Evolutionary conservation across 169 alveolate genomes (phyloP).

Genomic region (Plasmodium adleri): DNA sequence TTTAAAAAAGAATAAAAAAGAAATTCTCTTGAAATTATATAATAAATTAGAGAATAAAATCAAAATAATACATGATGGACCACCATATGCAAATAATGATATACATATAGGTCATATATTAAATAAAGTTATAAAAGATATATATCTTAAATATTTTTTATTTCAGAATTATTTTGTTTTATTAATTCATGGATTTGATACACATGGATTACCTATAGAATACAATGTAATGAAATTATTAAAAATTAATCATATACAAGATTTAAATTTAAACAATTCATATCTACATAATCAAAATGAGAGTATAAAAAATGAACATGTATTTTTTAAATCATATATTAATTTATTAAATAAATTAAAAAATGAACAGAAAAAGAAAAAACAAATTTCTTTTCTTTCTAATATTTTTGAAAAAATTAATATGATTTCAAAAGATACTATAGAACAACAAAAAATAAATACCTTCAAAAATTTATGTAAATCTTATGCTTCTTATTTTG

Average conservation of each 20-base stretch:
- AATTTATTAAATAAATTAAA: constrained; percentile 9
- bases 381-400: background rate
- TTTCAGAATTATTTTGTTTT: constrained; percentile 83
- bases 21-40: constrained; percentile 15
- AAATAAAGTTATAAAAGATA: constrained; percentile 90
- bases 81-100: constrained; percentile 92
- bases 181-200: constrained; percentile 92
- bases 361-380: constrained; percentile 19
- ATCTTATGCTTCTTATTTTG: constrained; percentile 38
- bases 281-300: background rate
- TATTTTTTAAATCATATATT: background rate
- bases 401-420: background rate
- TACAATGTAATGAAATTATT: constrained; percentile 78
- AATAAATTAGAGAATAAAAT: constrained; percentile 11
- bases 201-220: constrained; percentile 94
- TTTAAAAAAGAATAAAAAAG: constrained; percentile 12
- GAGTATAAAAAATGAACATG: constrained; percentile 15
- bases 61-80: constrained; percentile 89
- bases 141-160: constrained; percentile 81
- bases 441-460: constrained; percentile 9
- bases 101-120: constrained; percentile 92
- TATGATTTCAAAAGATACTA: background rate
- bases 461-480: constrained; percentile 46
- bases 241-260: constrained; percentile 59
- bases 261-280: constrained; percentile 3